phyloP scores from a whole-genome alignment of 768 basidiomycete genomes.

The Jaapia argillacea region DNA sequence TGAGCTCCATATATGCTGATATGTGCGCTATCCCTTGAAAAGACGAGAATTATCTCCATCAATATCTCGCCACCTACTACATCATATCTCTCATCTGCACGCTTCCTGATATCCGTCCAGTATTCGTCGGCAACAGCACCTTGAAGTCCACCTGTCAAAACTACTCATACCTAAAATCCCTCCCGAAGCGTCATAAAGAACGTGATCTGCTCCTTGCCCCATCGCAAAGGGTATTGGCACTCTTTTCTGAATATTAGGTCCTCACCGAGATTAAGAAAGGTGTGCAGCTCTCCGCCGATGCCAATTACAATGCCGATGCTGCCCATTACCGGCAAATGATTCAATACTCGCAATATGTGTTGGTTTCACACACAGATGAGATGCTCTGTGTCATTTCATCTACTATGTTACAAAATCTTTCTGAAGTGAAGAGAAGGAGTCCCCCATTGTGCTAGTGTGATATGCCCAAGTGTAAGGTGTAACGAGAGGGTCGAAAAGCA shows the following conservation, averaged over 20 bases:
- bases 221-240: slow-evolving; percentile 13
- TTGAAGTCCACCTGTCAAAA: too few species aligned
- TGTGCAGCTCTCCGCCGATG: slow-evolving; percentile 74
- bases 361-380: slow-evolving; percentile 43
- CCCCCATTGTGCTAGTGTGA: not conserved
- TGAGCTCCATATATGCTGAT: slow-evolving; percentile 83
- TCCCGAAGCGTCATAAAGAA: slow-evolving; percentile 85
- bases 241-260: too few species aligned
- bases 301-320: slow-evolving; percentile 29
- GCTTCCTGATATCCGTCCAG: too few species aligned
- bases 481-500: slow-evolving; percentile 31
- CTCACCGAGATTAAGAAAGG: too few species aligned
- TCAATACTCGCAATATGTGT: slow-evolving; percentile 30
- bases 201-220: slow-evolving; percentile 9
- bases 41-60: too few species aligned
- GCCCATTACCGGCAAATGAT: slow-evolving; percentile 12
- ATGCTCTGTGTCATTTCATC: slow-evolving; percentile 58
- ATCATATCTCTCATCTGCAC: not conserved
- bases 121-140: too few species aligned
- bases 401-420: slow-evolving; percentile 19
- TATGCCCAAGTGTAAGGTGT: not conserved
- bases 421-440: too few species aligned
- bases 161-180: slow-evolving; percentile 49
- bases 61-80: not conserved
- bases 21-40: slow-evolving; percentile 77